These are phyloP conservation scores for Debaryomyces maramus DNA, from an alignment of 805 yeast species.

Conservation along the genomic window DNA sequence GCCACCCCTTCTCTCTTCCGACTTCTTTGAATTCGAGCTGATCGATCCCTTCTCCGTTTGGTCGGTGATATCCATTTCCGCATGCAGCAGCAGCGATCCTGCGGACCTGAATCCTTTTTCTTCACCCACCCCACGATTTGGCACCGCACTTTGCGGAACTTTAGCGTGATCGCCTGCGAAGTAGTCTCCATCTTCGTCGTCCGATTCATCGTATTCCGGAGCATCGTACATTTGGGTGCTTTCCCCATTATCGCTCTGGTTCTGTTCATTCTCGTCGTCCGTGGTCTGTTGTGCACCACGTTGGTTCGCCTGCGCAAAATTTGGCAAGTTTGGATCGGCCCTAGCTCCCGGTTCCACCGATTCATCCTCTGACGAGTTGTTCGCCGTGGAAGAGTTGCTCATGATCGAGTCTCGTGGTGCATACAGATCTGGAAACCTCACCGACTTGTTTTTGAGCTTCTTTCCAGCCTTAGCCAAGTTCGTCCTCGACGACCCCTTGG, in stretches of 20 bases:
- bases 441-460: slow-evolving; percentile 21
- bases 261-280: not conserved
- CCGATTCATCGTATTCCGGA: slow-evolving; percentile 1
- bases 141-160: slow-evolving; percentile 7
- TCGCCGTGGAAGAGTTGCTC: slow-evolving; percentile 25
- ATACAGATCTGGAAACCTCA: slow-evolving; percentile 30
- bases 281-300: not conserved
- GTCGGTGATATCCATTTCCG: slow-evolving; percentile 25
- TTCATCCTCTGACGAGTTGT: slow-evolving; percentile 18
- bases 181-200: slow-evolving; percentile 8
- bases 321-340: slow-evolving; percentile 20
- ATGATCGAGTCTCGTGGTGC: slow-evolving; percentile 27
- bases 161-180: slow-evolving; percentile 7
- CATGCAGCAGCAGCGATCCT: too few relatives aligned
- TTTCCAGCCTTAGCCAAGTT: slow-evolving; percentile 30
- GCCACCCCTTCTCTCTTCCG: slow-evolving; percentile 14
- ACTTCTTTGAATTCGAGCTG: too few relatives aligned
- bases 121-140: too few relatives aligned
- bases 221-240: too few relatives aligned
- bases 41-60: slow-evolving; percentile 15
- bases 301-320: slow-evolving; percentile 14
- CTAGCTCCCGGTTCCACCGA: slow-evolving; percentile 4
- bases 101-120: too few relatives aligned
- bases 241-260: too few relatives aligned
- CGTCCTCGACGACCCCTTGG: slow-evolving; percentile 13